Evolutionary conservation across 805 yeast genomes (phyloP), one percentile per base, ranked within the genome.

Genomic region (Kregervanrija delftensis): DNA sequence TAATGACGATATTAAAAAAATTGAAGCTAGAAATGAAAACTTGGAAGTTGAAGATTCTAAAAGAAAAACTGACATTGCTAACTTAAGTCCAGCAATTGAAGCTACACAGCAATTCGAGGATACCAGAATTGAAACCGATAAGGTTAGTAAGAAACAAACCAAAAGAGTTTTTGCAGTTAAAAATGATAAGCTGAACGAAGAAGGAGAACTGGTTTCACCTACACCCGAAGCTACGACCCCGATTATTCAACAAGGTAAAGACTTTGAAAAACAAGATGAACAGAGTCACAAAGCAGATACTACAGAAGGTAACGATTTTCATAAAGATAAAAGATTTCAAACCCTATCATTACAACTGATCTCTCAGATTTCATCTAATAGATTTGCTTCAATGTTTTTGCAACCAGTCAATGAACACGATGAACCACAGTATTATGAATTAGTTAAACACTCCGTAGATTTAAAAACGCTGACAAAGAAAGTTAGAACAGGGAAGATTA

Each of bases 361-460:
- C 40, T 70, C 77, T 13, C 81, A 81, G 48, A 78, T 86, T 8
- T 74, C 82, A 34, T 79, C 86, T 1, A 83, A 84, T 59, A 69
- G 86, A 46, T 82, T 76, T 55, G 85, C 93, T 0, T 80, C 89
- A 0, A 81, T 86, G 45, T 86, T 86, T 58, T 58, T 83, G 34
- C 77, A 74, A 43, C 87, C 93, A 0, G 93, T 86, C 12, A 75
- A 73, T 50, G 73, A 71, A 45, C 67, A 74, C 45, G 86, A 77
- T 43, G 91, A 89, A 6, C 87, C 85, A 2, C 76, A 81, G 40
- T 86, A 86, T 57, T 73, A 77, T 54, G 68, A 74, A 15, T 64
- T 83, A 32, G 75, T 86, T 11, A 69, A 74, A 49, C 66, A 71
- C 28, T 93, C 95, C 0, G 75, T 76, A 17, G 91, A 86, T 59